These are phyloP conservation scores for Raffaelea ambrosiae DNA, from an alignment of 2,329 filamentous ascomycete genomes.

Conservation along the genomic window DNA sequence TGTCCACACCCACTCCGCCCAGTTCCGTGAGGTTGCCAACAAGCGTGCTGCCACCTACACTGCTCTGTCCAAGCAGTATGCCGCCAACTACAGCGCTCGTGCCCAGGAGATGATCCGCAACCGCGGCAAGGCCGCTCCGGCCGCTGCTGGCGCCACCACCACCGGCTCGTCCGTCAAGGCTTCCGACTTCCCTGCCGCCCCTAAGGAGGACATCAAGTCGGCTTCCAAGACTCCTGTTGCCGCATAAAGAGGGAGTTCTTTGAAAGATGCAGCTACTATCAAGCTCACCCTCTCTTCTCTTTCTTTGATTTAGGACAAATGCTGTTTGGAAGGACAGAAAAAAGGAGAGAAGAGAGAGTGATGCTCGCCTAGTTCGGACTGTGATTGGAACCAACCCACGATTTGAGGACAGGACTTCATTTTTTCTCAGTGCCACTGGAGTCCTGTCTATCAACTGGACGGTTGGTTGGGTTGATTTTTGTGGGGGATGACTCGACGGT, in stretches of 20 bases:
- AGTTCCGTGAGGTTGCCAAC: constrained; percentile 52
- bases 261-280: not conserved
- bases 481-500: too few relatives aligned
- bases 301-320: too few relatives aligned
- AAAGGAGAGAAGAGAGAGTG: too few relatives aligned
- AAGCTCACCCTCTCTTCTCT: constrained; percentile 1
- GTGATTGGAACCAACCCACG: not conserved
- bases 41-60: constrained; percentile 57
- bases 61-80: constrained; percentile 57
- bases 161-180: not conserved
- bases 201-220: constrained; percentile 38
- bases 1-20: constrained; percentile 53
- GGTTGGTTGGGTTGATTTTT: too few relatives aligned
- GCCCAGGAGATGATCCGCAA: constrained; percentile 55
- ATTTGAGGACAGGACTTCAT: too few relatives aligned
- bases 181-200: not conserved
- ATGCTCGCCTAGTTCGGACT: not conserved
- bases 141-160: constrained; percentile 18
- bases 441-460: too few relatives aligned
- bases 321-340: too few relatives aligned
- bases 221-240: constrained; percentile 13
- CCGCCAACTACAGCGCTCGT: constrained; percentile 60
- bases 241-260: constrained; percentile 5
- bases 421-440: not conserved
- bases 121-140: constrained; percentile 30